Evolutionary conservation across 345 rosid genomes (phyloP), one percentile per base, ranked within the genome.

Genomic region (Pelargonium nanum): DNA sequence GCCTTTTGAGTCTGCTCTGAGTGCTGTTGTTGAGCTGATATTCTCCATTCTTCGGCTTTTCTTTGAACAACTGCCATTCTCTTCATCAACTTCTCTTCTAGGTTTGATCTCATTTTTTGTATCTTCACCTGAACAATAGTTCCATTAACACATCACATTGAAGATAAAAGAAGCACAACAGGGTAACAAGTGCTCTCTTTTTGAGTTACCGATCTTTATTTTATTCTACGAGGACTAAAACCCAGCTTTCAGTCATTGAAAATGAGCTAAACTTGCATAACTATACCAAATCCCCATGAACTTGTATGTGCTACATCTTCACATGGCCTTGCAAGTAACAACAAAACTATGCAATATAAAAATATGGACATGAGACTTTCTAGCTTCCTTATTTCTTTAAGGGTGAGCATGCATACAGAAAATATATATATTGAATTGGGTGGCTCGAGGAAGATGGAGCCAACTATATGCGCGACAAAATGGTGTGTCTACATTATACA

Each of bases 71-170:
- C 32, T 10, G 81, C 78, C 95, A 89, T 92, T 65, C 95, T 83
- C 75, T 80, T 89, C 98, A 92, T 86, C 68, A 89, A 28, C 74
- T 92, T 86, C 71, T 89, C 93, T 62, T 92, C 98, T 4, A 85
- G 59, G 65, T 78, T 82, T 24, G 98, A 83, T 72, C 91, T 89
- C 98, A 89, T 87, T 75, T 75, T 89, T 25, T 87, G 91, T 62
- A 89, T 89, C 77, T 87, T 92, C 74, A 89, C 86, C 98, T 92
- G 67, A 19, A 56, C 65, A 54, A 25, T n/a, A n/a, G n/a, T n/a
- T n/a, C n/a, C n/a, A n/a, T n/a, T n/a, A n/a, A n/a, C n/a, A n/a
- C n/a, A n/a, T n/a, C n/a, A n/a, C n/a, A n/a, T n/a, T n/a, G n/a
- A n/a, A n/a, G n/a, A n/a, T n/a, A n/a, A n/a, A n/a, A n/a, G n/a